Percentiles rank a stretch among this genome's conserved stretches.
Conservation (phyloP, 306 rosid species). For the Astragalus membranaceus region DNA sequence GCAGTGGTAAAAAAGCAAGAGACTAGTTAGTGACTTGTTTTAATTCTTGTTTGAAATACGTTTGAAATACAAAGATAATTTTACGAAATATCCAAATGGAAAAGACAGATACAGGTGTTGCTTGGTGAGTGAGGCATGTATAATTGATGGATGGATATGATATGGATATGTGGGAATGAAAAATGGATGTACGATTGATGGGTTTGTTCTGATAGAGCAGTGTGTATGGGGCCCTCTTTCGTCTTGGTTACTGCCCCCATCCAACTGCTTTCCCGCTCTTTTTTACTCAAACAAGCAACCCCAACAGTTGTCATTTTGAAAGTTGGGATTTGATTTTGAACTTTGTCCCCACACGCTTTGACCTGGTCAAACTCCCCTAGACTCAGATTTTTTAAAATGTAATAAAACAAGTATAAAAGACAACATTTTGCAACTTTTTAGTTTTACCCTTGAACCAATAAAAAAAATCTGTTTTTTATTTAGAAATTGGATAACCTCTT, state of each 20-base stretch:
- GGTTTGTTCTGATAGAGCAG: not conserved
- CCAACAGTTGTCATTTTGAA: constrained; percentile 21
- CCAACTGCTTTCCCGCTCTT: constrained; percentile 28
- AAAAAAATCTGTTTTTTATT: too few relatives aligned
- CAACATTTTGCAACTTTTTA: too few relatives aligned
- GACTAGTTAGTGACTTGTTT: too few relatives aligned
- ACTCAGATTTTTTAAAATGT: not conserved
- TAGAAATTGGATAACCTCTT: too few relatives aligned
- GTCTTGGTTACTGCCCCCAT: constrained; percentile 16
- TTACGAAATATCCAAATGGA: not conserved
- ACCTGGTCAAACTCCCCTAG: not conserved
- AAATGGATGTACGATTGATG: not conserved
- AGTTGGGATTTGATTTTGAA: not conserved
- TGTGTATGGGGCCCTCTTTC: not conserved
- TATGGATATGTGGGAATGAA: not conserved
- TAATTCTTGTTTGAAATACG: not conserved
- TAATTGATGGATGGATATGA: not conserved
- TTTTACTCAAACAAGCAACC: constrained; percentile 13
- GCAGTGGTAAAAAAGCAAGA: too few relatives aligned
- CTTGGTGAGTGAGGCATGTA: constrained; percentile 1
- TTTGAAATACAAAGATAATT: not conserved
- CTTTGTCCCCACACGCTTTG: not conserved
- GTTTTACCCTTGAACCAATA: too few relatives aligned
- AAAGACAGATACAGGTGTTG: constrained; percentile 5
- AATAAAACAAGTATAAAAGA: too few relatives aligned